phyloP scores from a whole-genome alignment of 176 grass and related monocot species.

The Aegilops longissima region DNA sequence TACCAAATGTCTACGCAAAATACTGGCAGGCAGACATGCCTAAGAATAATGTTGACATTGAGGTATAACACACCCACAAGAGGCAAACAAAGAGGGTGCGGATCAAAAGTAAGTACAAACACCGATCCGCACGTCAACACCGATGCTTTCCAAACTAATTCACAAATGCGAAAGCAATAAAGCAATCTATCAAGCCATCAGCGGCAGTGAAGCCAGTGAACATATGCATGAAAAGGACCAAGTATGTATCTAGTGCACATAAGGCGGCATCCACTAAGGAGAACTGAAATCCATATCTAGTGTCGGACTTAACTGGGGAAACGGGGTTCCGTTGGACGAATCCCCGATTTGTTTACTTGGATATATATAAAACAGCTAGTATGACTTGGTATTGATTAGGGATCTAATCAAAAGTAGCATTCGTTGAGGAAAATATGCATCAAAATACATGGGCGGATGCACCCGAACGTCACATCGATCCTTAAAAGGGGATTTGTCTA shows the following conservation, averaged over 20 bases:
- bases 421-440: neutral
- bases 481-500: neutral
- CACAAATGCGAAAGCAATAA: neutral
- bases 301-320: neutral
- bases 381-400: neutral
- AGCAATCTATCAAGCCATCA: neutral
- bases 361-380: neutral
- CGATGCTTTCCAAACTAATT: neutral
- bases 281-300: neutral
- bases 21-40: neutral
- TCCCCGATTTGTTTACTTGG: neutral
- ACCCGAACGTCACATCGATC: neutral
- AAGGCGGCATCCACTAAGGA: neutral
- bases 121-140: neutral
- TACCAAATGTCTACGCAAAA: neutral
- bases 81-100: neutral
- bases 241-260: neutral
- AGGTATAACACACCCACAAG: neutral
- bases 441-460: neutral
- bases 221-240: neutral
- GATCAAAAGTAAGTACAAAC: neutral
- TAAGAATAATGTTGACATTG: neutral
- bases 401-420: slow-evolving; percentile 7
- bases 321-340: neutral
- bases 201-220: neutral